Evolutionary conservation across 2,329 filamentous ascomycete species (phyloP).

Genomic region (Fusarium nematophilum): DNA sequence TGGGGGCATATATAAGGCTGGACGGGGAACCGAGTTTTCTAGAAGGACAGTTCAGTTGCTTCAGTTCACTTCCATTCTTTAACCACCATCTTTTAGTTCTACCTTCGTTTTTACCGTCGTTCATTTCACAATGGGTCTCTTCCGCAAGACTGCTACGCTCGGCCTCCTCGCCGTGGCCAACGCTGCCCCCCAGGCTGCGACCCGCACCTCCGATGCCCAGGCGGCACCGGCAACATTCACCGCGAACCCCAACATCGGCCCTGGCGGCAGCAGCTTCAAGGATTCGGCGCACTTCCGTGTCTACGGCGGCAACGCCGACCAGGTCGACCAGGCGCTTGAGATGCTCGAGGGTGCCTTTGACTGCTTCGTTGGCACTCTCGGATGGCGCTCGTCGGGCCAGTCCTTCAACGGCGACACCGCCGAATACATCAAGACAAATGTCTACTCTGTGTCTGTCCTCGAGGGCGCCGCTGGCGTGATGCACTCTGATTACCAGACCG

Average conservation of each 20-base stretch:
- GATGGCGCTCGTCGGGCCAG: constrained; percentile 54
- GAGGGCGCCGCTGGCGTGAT: constrained; percentile 56
- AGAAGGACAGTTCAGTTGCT: neutral
- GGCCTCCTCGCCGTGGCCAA: constrained; percentile 26
- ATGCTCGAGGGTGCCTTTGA: constrained; percentile 60
- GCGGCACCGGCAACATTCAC: constrained; percentile 39
- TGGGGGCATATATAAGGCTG: constrained; percentile 11
- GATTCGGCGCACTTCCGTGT: constrained; percentile 56
- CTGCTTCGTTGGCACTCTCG: constrained; percentile 52
- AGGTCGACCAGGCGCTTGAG: constrained; percentile 46
- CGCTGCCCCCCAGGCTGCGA: constrained; percentile 31
- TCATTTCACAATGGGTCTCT: constrained; percentile 27
- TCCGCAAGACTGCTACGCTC: constrained; percentile 16
- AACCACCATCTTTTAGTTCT: neutral
- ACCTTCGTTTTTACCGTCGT: neutral
- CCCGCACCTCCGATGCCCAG: constrained; percentile 15
- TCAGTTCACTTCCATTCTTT: constrained; percentile 10
- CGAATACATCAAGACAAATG: constrained; percentile 59
- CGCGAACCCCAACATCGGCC: constrained; percentile 47
- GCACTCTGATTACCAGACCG: constrained; percentile 52
- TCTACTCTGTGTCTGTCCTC: constrained; percentile 55
- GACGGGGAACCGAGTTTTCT: neutral
- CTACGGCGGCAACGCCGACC: constrained; percentile 42
- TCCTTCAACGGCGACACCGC: constrained; percentile 52
- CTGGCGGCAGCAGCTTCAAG: constrained; percentile 46